Percentiles rank a stretch among this genome's conserved stretches.
Conservation (phyloP, 1,139 yeast species). For the Yamadazyma jaroonii region DNA sequence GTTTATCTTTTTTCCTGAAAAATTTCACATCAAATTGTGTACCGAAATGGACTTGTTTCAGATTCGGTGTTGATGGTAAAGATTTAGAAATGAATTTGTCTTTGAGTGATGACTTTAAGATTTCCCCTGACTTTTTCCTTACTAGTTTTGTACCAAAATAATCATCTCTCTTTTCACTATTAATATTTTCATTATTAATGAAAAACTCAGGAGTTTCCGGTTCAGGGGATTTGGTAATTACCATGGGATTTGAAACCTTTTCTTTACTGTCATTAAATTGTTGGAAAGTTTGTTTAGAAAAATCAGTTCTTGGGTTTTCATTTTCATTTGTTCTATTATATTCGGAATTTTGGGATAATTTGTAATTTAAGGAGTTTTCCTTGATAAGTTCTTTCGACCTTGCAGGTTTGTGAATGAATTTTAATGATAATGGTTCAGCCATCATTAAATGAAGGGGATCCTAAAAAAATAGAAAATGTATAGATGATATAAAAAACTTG, state of each 20-base stretch:
- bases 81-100: slow-evolving; percentile 44
- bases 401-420: slow-evolving; percentile 42
- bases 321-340: slow-evolving; percentile 4
- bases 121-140: slow-evolving; percentile 77
- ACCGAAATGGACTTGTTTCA: slow-evolving; percentile 79
- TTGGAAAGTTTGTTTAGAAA: background rate
- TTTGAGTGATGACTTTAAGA: slow-evolving; percentile 72
- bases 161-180: slow-evolving; percentile 1
- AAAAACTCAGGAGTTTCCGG: too few species aligned
- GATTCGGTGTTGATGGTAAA: slow-evolving; percentile 72
- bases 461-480: background rate
- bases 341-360: slow-evolving; percentile 6
- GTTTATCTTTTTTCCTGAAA: slow-evolving; percentile 69
- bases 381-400: slow-evolving; percentile 21
- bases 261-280: background rate
- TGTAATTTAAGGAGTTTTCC: slow-evolving; percentile 4
- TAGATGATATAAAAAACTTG: background rate
- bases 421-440: slow-evolving; percentile 32
- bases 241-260: too few species aligned
- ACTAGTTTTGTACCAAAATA: slow-evolving; percentile 31
- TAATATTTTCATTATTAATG: background rate
- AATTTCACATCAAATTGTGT: slow-evolving; percentile 51
- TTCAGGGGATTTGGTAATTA: too few species aligned
- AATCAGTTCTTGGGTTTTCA: background rate
- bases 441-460: slow-evolving; percentile 1